Evolutionary conservation across 768 basidiomycete genomes (phyloP).

Genomic region (Lentinus tigrinus): DNA sequence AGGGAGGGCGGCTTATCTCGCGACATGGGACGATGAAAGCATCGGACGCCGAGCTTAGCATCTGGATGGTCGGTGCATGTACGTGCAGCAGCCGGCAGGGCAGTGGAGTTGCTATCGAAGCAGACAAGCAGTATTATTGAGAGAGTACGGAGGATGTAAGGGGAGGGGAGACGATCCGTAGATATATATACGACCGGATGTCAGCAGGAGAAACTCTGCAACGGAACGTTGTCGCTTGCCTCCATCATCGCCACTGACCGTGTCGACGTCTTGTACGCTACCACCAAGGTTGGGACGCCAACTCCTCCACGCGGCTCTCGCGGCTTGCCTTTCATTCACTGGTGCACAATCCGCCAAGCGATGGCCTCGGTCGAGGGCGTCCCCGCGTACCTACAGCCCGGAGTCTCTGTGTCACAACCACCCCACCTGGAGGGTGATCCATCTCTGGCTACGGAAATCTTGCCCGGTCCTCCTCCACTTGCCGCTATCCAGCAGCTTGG

Average conservation of each 20-base stretch:
- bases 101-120: too few relatives aligned
- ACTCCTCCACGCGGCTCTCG: neutral
- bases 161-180: neutral
- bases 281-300: neutral
- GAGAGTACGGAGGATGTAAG: neutral
- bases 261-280: slow-evolving; percentile 9
- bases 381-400: slow-evolving; percentile 71
- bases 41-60: too few relatives aligned
- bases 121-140: too few relatives aligned
- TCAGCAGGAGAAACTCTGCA: neutral
- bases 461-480: slow-evolving; percentile 83
- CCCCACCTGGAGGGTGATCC: slow-evolving; percentile 81
- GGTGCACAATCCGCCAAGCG: slow-evolving; percentile 19
- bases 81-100: too few relatives aligned
- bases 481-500: slow-evolving; percentile 65
- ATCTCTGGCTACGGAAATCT: slow-evolving; percentile 82
- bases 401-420: slow-evolving; percentile 72
- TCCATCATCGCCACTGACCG: slow-evolving; percentile 18
- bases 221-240: slow-evolving; percentile 10
- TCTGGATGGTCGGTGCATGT: too few relatives aligned
- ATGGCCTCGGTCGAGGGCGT: slow-evolving; percentile 76
- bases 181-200: neutral
- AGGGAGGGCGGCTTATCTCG: too few relatives aligned
- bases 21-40: too few relatives aligned
- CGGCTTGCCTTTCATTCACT: neutral